phyloP scores from a whole-genome alignment of 163 green algal species.

The Scenedesmus sp. region DNA sequence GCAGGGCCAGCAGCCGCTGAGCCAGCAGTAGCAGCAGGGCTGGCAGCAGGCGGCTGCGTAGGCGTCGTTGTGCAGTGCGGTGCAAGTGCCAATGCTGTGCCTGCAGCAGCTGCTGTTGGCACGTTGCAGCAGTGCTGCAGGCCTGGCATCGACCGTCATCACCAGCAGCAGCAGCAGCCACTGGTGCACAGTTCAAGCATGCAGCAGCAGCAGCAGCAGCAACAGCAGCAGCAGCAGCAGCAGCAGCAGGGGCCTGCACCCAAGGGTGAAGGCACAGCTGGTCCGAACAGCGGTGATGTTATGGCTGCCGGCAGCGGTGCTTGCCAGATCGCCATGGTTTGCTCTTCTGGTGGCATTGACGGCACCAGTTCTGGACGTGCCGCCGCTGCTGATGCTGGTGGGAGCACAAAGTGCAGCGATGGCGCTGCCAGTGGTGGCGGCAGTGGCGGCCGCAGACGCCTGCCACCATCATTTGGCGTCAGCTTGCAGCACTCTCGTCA shows the following conservation, averaged over 20 bases:
- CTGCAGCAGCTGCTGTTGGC: neutral
- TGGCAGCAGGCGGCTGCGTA: neutral
- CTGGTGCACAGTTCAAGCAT: neutral
- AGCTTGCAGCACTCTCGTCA: neutral
- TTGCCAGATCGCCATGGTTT: neutral
- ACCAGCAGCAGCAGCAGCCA: slow-evolving; percentile 11
- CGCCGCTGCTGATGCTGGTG: slow-evolving; percentile 7
- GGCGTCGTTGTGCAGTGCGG: neutral
- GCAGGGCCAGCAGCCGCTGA: neutral
- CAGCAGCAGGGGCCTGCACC: neutral
- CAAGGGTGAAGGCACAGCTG: neutral
- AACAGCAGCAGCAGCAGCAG: slow-evolving; percentile 11
- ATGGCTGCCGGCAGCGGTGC: neutral
- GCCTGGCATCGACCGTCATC: neutral
- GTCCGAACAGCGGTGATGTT: neutral
- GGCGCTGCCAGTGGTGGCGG: neutral
- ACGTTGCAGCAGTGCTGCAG: neutral
- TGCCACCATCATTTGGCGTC: neutral
- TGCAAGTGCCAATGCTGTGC: neutral
- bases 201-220: neutral
- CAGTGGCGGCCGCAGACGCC: neutral
- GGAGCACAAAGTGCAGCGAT: neutral
- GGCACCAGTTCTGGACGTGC: neutral
- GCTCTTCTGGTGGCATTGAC: too few species aligned
- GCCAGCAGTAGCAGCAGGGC: neutral